Evolutionary conservation across 441 rosid species (phyloP), one percentile per base, ranked within the genome.

Genomic region (Populus hybrid): DNA sequence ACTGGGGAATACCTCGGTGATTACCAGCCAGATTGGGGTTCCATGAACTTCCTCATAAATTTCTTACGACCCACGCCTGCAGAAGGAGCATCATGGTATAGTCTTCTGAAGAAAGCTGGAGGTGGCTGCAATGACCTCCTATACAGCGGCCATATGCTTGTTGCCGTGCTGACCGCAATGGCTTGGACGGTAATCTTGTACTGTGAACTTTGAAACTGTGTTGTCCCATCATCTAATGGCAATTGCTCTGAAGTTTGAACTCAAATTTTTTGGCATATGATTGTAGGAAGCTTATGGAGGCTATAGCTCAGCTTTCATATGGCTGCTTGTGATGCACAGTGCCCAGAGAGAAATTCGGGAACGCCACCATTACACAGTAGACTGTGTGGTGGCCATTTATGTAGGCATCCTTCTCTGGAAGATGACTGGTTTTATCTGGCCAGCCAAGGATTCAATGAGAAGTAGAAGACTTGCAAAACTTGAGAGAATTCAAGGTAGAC

Each of bases 61-160:
- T 92, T 95, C 87, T 84, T 95, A 74, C 87, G 99, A 80, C 98
- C 99, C 5, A 88, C 85, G 20, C 40, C 79, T 38, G 81, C 88
- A 1, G 91, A 88, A 82, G 97, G 92, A 72, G 82, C 93, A n/a
- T 84, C 96, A 11, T 95, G 98, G 98, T 88, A 69, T 82, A 79
- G 86, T 87, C 80, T 92, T 34, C 88, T 95, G 75, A 92, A 87
- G 87, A 88, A 85, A 87, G 99, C 99, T 16, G 93, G 95, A 71
- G 99, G 99, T 30, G 99, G 99, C 77, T 95, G 99, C 91, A 93
- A 95, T 86, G 99, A 95, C 82, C 97, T 95, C 75, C 40, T 95
- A 71, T 95, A 90, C 85, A 93, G 99, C 77, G 99, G 98, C 67
- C 97, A 95, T 88, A 92, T 93, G 99, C 93, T 93, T 75, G 98